Base-by-base conservation (phyloP, 331 rosid species). In the Pyracantha coccinea region DNA sequence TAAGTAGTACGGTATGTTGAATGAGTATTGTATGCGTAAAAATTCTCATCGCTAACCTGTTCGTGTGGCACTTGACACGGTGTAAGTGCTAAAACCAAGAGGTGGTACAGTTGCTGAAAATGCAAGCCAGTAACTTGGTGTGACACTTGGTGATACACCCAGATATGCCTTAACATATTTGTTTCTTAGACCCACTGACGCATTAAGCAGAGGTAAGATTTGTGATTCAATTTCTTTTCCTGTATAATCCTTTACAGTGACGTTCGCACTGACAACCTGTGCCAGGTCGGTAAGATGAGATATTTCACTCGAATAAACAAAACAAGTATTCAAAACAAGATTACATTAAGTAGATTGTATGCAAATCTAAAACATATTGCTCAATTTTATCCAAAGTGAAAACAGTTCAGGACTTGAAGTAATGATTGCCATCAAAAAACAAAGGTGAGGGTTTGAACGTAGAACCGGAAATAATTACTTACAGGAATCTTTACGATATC, bases 51-150 rank as follows among this genome's bases (percentile, higher is more conserved):
- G 62, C 33, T 66, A 68, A 90, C 95, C 98, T 83, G 88, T 55
- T 75, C 81, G 76, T 76, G 86, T 86, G 32, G 85, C 80, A 33
- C 81, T 76, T 65, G 96, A 91, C 72, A 91, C 78, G 60, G 81
- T 79, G 81, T 93, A 93, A 70, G 97, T 88, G 80, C 85, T 91
- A 83, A 91, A 93, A 77, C 98, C 98, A 80, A 93, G 93, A 59
- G 98, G 93, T 47, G 98, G 97, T 45, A 88, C 91, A 13, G 80
- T 32, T 23, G 86, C 97, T 32, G 90, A 83, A 83, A 93, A 93
- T 1, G 86, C 92, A 76, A 93, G 97, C 97, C 90, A 90, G 69
- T 93, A 91, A 24, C 82, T 86, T 4, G 89, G 92, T 4, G 78
- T 80, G 66, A 69, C 87, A 64, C 64, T 84, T 31, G 92, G 82